A percentile compares a stretch with the other conserved stretches of the same genome.
phyloP scores from a whole-genome alignment of 2,329 filamentous ascomycete genomes.

The Annulohypoxylon truncatum region DNA sequence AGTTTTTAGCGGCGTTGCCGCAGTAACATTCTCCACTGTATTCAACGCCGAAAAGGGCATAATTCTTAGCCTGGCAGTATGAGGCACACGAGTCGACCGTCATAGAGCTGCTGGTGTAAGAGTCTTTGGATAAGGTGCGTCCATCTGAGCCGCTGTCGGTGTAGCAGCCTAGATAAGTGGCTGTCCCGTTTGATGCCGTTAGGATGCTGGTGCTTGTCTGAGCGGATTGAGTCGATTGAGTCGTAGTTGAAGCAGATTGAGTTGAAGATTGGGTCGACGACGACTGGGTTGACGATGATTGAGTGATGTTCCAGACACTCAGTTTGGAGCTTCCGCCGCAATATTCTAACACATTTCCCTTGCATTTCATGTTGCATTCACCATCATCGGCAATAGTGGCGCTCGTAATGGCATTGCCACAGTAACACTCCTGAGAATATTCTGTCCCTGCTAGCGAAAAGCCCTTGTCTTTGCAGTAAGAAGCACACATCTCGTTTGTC shows the following conservation, averaged over 20 bases:
- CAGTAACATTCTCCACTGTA: constrained; percentile 33
- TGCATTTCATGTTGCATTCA: constrained; percentile 34
- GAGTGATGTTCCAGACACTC: constrained; percentile 33
- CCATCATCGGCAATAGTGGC: constrained; percentile 14
- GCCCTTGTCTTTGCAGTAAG: constrained; percentile 26
- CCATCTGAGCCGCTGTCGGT: constrained; percentile 29
- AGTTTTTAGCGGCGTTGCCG: constrained; percentile 22
- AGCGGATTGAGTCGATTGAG: background rate
- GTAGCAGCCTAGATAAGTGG: constrained; percentile 37
- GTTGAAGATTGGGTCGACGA: background rate
- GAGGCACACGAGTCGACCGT: constrained; percentile 30
- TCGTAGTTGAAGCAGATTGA: background rate
- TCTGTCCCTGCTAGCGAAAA: constrained; percentile 35
- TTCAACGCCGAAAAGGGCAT: constrained; percentile 26
- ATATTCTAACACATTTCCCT: constrained; percentile 27
- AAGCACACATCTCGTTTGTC: constrained; percentile 39
- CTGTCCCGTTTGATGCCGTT: constrained; percentile 15
- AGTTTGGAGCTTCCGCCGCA: constrained; percentile 33
- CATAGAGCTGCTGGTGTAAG: constrained; percentile 23
- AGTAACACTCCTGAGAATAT: constrained; percentile 39
- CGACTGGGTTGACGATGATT: background rate
- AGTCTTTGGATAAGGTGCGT: constrained; percentile 22
- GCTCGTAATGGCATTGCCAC: constrained; percentile 24
- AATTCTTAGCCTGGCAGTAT: constrained; percentile 36
- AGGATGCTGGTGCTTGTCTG: background rate